phyloP scores from a whole-genome alignment of 1,139 yeast genomes.

The Taphrina populina region DNA sequence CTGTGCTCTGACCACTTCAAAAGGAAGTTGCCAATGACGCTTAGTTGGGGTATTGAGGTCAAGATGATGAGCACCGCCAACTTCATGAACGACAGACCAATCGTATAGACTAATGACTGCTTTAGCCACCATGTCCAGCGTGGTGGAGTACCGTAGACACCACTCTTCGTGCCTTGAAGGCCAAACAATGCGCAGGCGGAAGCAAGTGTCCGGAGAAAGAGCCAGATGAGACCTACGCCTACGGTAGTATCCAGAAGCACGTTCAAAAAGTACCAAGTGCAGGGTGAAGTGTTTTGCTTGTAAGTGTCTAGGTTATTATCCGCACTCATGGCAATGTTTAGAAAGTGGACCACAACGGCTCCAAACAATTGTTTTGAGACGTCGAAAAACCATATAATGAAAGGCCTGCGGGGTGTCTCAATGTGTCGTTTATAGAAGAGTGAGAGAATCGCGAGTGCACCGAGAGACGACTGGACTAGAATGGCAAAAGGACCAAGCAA shows the following conservation, averaged over 20 bases:
- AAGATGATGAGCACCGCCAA: slow-evolving; percentile 55
- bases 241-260: slow-evolving; percentile 86
- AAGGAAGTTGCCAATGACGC: slow-evolving; percentile 57
- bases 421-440: slow-evolving; percentile 66
- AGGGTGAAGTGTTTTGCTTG: slow-evolving; percentile 53
- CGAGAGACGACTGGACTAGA: slow-evolving; percentile 53
- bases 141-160: slow-evolving; percentile 81
- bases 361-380: slow-evolving; percentile 65
- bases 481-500: slow-evolving; percentile 51
- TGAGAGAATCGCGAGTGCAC: slow-evolving; percentile 70
- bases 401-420: slow-evolving; percentile 31
- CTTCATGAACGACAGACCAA: slow-evolving; percentile 60
- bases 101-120: slow-evolving; percentile 68
- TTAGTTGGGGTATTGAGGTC: slow-evolving; percentile 58
- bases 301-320: slow-evolving; percentile 31
- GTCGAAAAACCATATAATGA: slow-evolving; percentile 55
- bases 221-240: slow-evolving; percentile 85
- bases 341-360: slow-evolving; percentile 63
- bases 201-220: slow-evolving; percentile 51
- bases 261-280: slow-evolving; percentile 76
- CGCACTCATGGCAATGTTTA: slow-evolving; percentile 46
- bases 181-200: slow-evolving; percentile 52
- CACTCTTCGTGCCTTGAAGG: slow-evolving; percentile 68
- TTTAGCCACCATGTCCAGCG: slow-evolving; percentile 58
- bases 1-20: slow-evolving; percentile 77